A percentile compares a stretch with the other conserved stretches of the same genome.
phyloP scores from a whole-genome alignment of 108 stramenopile species.

The Cyclostephanos tholiformis region DNA sequence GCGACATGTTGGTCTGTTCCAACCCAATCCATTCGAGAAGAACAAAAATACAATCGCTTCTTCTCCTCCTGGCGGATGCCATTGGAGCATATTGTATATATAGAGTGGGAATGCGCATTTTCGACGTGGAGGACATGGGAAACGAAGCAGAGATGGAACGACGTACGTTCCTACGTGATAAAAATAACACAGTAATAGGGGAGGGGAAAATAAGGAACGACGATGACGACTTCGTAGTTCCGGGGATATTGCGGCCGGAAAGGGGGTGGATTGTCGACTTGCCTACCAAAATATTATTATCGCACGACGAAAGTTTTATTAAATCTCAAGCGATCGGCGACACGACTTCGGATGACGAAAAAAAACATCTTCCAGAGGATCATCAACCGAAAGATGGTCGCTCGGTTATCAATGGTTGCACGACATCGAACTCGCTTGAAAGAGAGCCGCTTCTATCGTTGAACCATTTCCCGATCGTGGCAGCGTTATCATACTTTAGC shows the following conservation, averaged over 20 bases:
- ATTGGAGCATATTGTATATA: constrained; percentile 38
- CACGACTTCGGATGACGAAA: constrained; percentile 1
- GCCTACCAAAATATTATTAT: constrained; percentile 12
- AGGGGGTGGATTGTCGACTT: constrained; percentile 48
- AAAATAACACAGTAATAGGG: neutral
- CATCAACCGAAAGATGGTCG: neutral
- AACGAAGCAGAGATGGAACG: constrained; percentile 45
- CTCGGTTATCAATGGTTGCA: too few relatives aligned
- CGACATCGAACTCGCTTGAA: neutral
- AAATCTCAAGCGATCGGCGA: neutral
- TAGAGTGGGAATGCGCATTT: constrained; percentile 14
- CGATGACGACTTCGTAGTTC: constrained; percentile 26
- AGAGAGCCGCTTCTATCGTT: constrained; percentile 33
- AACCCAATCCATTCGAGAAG: too few relatives aligned
- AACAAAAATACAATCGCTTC: constrained; percentile 3
- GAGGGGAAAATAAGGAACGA: neutral
- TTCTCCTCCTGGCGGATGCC: constrained; percentile 31
- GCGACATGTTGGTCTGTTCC: too few relatives aligned
- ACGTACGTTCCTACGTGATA: constrained; percentile 15
- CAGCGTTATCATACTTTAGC: constrained; percentile 53
- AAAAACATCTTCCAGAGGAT: neutral
- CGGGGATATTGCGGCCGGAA: constrained; percentile 37
- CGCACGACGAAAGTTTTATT: neutral
- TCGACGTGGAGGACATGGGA: constrained; percentile 19
- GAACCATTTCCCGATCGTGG: constrained; percentile 48